phyloP scores from a whole-genome alignment of 441 rosid species.

The Adansonia rubrostipa region DNA sequence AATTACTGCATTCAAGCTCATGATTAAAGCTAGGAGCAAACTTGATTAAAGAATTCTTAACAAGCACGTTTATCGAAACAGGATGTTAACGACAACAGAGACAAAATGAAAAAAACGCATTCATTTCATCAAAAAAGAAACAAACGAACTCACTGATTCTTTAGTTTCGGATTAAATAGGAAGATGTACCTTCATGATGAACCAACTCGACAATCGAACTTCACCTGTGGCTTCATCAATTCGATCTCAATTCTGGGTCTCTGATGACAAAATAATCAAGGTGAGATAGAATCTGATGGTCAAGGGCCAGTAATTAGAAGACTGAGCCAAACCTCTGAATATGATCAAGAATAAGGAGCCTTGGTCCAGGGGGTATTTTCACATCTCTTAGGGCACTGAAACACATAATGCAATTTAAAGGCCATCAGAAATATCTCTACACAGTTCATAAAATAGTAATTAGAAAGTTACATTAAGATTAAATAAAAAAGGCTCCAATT shows the following conservation, averaged over 20 bases:
- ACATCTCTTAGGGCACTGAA: slow-evolving; percentile 93
- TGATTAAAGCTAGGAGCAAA: not conserved
- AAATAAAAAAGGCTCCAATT: slow-evolving; percentile 6
- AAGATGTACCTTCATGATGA: too few species aligned
- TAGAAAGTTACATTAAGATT: not conserved
- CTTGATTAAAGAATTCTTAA: not conserved
- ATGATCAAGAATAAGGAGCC: slow-evolving; percentile 86
- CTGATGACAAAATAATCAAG: too few species aligned
- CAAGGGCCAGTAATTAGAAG: not conserved
- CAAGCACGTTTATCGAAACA: not conserved
- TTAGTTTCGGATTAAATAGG: too few species aligned
- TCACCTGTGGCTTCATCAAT: too few species aligned
- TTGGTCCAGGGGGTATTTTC: slow-evolving; percentile 93
- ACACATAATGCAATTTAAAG: slow-evolving; percentile 22
- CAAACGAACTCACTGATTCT: too few species aligned
- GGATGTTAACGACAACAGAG: not conserved
- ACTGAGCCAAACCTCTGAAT: slow-evolving; percentile 65
- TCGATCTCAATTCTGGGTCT: too few species aligned
- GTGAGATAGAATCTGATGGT: too few species aligned
- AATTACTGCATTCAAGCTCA: slow-evolving; percentile 1
- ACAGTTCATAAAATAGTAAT: not conserved
- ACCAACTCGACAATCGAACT: too few species aligned
- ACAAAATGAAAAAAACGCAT: not conserved
- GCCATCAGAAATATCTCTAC: slow-evolving; percentile 1
- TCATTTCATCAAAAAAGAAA: too few species aligned